These are phyloP conservation scores for Geranium incanum DNA, from an alignment of 441 rosid genomes.

Conservation along the genomic window DNA sequence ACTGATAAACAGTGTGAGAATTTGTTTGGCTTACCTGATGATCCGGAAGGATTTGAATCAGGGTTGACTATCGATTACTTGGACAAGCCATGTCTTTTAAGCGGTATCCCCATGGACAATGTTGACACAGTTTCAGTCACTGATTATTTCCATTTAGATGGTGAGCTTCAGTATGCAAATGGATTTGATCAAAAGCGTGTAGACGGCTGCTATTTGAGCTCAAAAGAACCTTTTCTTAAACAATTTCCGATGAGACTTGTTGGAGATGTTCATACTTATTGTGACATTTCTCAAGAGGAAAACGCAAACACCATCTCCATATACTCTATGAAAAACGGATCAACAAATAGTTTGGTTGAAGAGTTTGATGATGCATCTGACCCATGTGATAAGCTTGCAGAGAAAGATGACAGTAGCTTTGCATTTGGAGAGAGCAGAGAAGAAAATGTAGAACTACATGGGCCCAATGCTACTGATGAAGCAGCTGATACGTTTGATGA, in stretches of 20 bases:
- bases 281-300: slow-evolving; percentile 20
- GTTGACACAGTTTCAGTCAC: slow-evolving; percentile 20
- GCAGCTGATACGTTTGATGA: slow-evolving; percentile 42
- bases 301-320: slow-evolving; percentile 14
- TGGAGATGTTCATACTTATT: slow-evolving; percentile 19
- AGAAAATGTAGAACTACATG: slow-evolving; percentile 29
- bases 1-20: slow-evolving; percentile 36
- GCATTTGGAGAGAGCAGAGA: slow-evolving; percentile 25
- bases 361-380: slow-evolving; percentile 24
- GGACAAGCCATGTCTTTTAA: slow-evolving; percentile 46
- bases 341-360: slow-evolving; percentile 25
- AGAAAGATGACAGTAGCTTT: slow-evolving; percentile 19
- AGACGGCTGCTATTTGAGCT: slow-evolving; percentile 20
- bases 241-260: slow-evolving; percentile 22
- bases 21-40: slow-evolving; percentile 27
- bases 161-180: slow-evolving; percentile 22
- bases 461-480: slow-evolving; percentile 32
- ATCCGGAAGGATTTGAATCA: slow-evolving; percentile 35
- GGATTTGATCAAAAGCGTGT: slow-evolving; percentile 15
- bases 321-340: slow-evolving; percentile 14
- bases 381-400: not conserved
- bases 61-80: slow-evolving; percentile 38
- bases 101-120: slow-evolving; percentile 18
- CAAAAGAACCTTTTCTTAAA: slow-evolving; percentile 25
- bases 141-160: slow-evolving; percentile 30